Base-by-base conservation (phyloP, 2,329 filamentous ascomycete species). In the Pseudonectria buxi region DNA sequence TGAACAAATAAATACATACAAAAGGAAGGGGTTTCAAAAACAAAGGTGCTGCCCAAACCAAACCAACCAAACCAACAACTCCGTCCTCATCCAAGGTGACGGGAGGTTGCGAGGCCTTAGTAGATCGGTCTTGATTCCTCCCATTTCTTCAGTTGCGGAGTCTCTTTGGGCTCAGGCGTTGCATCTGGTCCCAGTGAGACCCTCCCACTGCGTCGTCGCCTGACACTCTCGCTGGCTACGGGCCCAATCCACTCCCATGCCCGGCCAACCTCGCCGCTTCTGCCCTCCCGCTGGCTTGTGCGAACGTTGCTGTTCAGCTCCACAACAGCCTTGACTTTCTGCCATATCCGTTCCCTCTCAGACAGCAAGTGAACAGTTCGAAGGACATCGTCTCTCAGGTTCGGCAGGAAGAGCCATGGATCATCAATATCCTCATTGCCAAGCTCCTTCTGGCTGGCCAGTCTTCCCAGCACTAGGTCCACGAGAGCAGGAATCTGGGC, bases 231-330 rank as follows among this genome's bases (percentile, higher is more conserved):
- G 13, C 66, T 68, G 13, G 65, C 59, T 13, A 69, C 64, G 11
- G 76, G 74, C 1, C 78, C 78, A 43, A 83, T 81, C 78, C 78
- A 83, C 54, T 83, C 79, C 78, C 78, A 83, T 1, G 77, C 78
- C 18, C 77, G 67, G 18, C 76, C 76, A 22, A 83, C 72, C 53
- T 83, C 79, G 24, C 78, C 79, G 47, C 71, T 81, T 35, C 69
- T 64, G 30, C 81, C 62, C 73, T 83, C 66, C 68, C 88, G 65
- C 73, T 89, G 62, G 63, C 74, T 69, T 0, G 75, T 86, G 28
- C 92, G 76, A 12, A 98, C 83, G 54, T 98, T 98, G 41, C 86
- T 84, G 59, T 98, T 98, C 60, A 81, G 81, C 62, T 98, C 92
- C 1, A 98, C 89, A 34, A 96, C 83, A 33, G 71, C 76, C 47